Evolutionary conservation across 352 stramenopile species (phyloP), one percentile per base, ranked within the genome.

Genomic region (Phytopythium kandeliae): DNA sequence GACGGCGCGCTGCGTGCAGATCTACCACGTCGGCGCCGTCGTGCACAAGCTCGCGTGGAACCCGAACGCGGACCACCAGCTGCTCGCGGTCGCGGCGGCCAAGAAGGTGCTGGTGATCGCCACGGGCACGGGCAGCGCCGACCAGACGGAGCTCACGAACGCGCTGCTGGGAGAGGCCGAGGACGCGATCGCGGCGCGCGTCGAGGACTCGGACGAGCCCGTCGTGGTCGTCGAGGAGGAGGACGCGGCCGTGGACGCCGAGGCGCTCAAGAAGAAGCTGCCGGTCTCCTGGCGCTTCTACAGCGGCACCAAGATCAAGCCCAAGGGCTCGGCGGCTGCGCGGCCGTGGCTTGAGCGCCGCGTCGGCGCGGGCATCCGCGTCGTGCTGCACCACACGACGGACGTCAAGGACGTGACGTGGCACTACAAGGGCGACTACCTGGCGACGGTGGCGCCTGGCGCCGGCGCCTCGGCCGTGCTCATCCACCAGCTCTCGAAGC

Each of bases 381-480:
- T 96, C 30, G 85, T 92, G 60, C 63, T 94, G 48, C 83, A 94
- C 62, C 86, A 95, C 64, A 92, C 88, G 46, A 83, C 69, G 17
- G 82, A 97, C 45, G 88, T 99, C 38, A 90, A 93, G 52, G 89
- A 93, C 48, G 77, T 99, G 15, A 68, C 84, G 42, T 99, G 97
- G 97, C 97, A 99, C 66, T 66, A 87, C 59, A 99, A 99, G 82
- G 97, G 97, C 17, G 97, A 99, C 68, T 99, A 99, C 73, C 86
- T 99, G 48, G 88, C 96, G 28, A 98, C 93, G 2, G 86, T 99
- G 35, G 85, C 79, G 37, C 95, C 95, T 2, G 86, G 86, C 28
- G 93, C 90, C 13, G 80, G 83, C 16, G 73, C 95, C 3, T 84
- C 89, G 19, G 79, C 95, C 6, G 96, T 99, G 54, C 72, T 98